Base-by-base conservation (phyloP, 2,329 filamentous ascomycete genomes). In the Aureobasidium sp. region DNA sequence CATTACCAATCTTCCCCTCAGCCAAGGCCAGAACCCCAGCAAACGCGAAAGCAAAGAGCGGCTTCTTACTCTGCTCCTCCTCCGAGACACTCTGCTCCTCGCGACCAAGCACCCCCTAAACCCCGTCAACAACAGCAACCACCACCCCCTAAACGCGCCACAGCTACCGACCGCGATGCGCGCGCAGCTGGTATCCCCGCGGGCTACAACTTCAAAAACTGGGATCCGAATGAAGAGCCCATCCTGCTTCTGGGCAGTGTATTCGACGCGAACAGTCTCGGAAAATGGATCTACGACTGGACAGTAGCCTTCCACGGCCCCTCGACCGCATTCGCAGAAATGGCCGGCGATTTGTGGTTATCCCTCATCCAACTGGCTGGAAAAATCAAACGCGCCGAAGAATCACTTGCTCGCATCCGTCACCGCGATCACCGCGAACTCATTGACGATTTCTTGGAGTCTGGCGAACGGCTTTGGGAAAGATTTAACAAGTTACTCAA, bases 201-300 rank as follows among this genome's bases (percentile, higher is more conserved):
- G 1, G 93, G 94, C 65, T 99, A 95, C 79, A 96, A 91, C 30
- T 86, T 93, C 72, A 97, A 97, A 82, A 96, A 97, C 79, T 97
- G 94, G 94, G 94, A 99, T 73, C 93, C 93, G 0, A 86, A 85
- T 32, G 93, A 97, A 79, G 86, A 91, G 68, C 94, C 94, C 57
- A 97, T 99, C 73, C 87, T 97, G 72, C 84, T 99, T 30, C 83
- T 97, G 27, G 94, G 94, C 55, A 96, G 90, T 72, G 94, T 97
- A 62, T 97, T 97, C 71, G 94, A 97, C 72, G 90, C 93, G 71
- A 97, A 97, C 82, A 96, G 91, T 30, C 83, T 99, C 34, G 94
- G 94, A 71, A 97, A 97, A 78, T 99, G 94, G 94, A 95, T 99
- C 71, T 99, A 96, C 76, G 94, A 97, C 81, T 99, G 94, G 94